Evolutionary conservation across 257 asterid genomes (phyloP).

Genomic region (Rhazya stricta): DNA sequence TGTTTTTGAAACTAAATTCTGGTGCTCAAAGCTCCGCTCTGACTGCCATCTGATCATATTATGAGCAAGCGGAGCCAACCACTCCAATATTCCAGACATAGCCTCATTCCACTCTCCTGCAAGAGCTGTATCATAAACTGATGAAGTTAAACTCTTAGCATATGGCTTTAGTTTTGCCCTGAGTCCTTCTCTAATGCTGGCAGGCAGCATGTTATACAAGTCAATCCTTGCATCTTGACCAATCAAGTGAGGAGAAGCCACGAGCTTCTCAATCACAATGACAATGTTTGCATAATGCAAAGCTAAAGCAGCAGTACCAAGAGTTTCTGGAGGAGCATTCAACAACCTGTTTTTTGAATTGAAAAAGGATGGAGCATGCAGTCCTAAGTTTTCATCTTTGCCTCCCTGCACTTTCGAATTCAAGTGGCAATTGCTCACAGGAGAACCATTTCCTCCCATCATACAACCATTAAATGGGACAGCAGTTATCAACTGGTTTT

Average conservation of each 20-base stretch:
- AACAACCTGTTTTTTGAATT: constrained; percentile 41
- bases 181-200: constrained; percentile 56
- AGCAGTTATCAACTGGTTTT: constrained; percentile 23
- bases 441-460: constrained; percentile 36
- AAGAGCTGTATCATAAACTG: constrained; percentile 59
- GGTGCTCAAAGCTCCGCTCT: constrained; percentile 85
- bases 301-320: constrained; percentile 81
- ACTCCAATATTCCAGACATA: constrained; percentile 58
- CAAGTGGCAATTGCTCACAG: constrained; percentile 19
- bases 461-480: constrained; percentile 39
- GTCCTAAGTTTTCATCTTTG: constrained; percentile 17
- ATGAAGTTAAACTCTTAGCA: constrained; percentile 45
- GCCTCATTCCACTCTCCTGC: constrained; percentile 77
- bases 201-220: constrained; percentile 78
- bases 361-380: constrained; percentile 16
- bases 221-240: constrained; percentile 86
- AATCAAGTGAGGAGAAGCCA: constrained; percentile 71
- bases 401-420: constrained; percentile 15
- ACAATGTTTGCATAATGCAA: constrained; percentile 81
- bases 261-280: constrained; percentile 73
- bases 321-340: constrained; percentile 67
- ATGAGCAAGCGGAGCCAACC: constrained; percentile 93
- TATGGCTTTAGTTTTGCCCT: constrained; percentile 75
- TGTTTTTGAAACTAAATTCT: constrained; percentile 53
- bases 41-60: constrained; percentile 93